Conservation (phyloP, 768 basidiomycete species). For the Hypsizygus marmoreus region DNA sequence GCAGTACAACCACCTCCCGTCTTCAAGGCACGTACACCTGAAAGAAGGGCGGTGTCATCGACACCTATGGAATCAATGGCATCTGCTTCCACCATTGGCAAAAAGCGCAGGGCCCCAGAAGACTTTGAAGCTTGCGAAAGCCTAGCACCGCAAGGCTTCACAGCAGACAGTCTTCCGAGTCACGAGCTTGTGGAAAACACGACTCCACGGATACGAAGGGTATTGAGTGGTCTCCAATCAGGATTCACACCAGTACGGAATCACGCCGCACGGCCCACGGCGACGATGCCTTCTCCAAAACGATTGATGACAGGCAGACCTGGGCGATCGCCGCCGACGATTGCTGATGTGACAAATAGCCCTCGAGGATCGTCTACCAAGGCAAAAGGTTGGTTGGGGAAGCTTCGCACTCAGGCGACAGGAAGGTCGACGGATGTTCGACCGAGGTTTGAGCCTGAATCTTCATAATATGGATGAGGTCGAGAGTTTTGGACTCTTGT, state of each 20-base stretch:
- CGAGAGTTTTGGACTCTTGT: conserved; percentile 21
- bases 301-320: conserved; percentile 31
- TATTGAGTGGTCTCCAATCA: conserved; percentile 55
- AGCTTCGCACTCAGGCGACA: conserved; percentile 51
- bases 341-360: conserved; percentile 69
- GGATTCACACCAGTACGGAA: conserved; percentile 77
- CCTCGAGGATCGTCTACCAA: conserved; percentile 48
- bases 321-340: conserved; percentile 37
- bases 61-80: conserved; percentile 26
- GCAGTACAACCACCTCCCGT: conserved; percentile 36
- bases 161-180: conserved; percentile 50
- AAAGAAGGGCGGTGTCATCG: conserved; percentile 30
- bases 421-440: conserved; percentile 19
- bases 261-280: conserved; percentile 40
- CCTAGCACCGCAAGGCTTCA: conserved; percentile 68
- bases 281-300: conserved; percentile 51
- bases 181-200: conserved; percentile 35
- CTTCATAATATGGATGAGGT: conserved; percentile 17
- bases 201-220: conserved; percentile 66
- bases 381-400: conserved; percentile 71
- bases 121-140: conserved; percentile 63
- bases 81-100: conserved; percentile 50
- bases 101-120: conserved; percentile 76
- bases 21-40: conserved; percentile 57
- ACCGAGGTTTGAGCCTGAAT: conserved; percentile 17